Percentiles rank a stretch among this genome's conserved stretches.
These are phyloP conservation scores for Zygosaccharomyces kombuchaensis DNA, from an alignment of 805 yeast genomes.

Conservation along the genomic window DNA sequence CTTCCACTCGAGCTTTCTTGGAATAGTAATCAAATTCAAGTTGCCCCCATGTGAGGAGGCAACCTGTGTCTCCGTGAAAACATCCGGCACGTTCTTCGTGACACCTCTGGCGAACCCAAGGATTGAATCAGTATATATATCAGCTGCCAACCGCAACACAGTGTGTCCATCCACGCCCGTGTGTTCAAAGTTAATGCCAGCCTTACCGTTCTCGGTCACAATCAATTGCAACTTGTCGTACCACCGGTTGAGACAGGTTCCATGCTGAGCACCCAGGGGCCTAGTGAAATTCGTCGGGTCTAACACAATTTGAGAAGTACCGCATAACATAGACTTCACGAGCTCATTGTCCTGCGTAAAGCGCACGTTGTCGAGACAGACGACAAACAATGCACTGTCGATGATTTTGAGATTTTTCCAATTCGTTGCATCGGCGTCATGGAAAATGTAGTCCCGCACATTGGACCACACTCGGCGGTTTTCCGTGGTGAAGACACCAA, in stretches of 20 bases:
- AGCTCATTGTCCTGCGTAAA: slow-evolving; percentile 52
- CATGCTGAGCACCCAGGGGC: slow-evolving; percentile 71
- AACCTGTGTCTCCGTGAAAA: slow-evolving; percentile 16
- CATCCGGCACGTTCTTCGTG: slow-evolving; percentile 49
- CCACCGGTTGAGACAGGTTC: slow-evolving; percentile 94
- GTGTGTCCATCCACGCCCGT: slow-evolving; percentile 97
- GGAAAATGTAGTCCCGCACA: slow-evolving; percentile 50
- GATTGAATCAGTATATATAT: slow-evolving; percentile 87
- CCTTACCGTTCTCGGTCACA: slow-evolving; percentile 82
- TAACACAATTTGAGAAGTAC: slow-evolving; percentile 68
- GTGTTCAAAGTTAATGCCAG: slow-evolving; percentile 90
- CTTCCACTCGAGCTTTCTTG: slow-evolving; percentile 86
- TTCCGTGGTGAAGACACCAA: slow-evolving; percentile 88
- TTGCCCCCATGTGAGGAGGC: neutral
- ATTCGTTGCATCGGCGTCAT: slow-evolving; percentile 46
- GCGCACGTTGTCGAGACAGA: slow-evolving; percentile 77
- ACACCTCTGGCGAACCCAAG: slow-evolving; percentile 80
- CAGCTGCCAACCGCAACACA: slow-evolving; percentile 79
- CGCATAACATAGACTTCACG: slow-evolving; percentile 84
- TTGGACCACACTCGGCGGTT: slow-evolving; percentile 85
- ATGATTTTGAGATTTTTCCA: slow-evolving; percentile 67
- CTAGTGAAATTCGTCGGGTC: slow-evolving; percentile 16
- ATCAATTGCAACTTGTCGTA: slow-evolving; percentile 88
- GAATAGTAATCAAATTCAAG: slow-evolving; percentile 57
- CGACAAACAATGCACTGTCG: slow-evolving; percentile 76